Base-by-base conservation (phyloP, 805 yeast species). In the Priceomyces castillae region DNA sequence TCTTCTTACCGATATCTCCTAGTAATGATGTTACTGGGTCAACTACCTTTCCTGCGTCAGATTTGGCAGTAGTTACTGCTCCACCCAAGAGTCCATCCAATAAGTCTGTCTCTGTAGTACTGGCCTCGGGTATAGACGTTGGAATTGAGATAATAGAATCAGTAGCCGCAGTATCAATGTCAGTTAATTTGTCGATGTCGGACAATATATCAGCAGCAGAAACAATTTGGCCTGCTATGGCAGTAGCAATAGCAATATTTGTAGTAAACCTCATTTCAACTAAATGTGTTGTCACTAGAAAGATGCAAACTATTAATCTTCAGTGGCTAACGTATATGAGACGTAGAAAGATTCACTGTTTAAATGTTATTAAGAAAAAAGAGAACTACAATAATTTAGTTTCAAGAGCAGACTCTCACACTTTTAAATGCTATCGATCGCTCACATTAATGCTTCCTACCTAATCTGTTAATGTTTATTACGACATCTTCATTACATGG, bases 391-490 rank as follows among this genome's bases (percentile, higher is more conserved):
- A 18, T 35, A 18, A 12, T 18, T 16, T 3, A 16, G n/a, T 14
- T 37, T 22, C 17, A 25, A 14, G 3, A 23, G 30, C 28, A 30
- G 42, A 33, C 37, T 18, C 20, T 40, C 4, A 46, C 26, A 40
- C 48, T 43, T 28, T 38, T 17, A 30, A 19, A 25, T 37, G 34
- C 30, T 38, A 14, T 18, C 2, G 9, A 46, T 33, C 9, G 34
- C 34, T n/a, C 23, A 18, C 43, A 59, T 50, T 10, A 58, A 28
- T 2, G 44, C 43, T 30, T 46, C 45, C 35, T 47, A 25, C 55
- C 46, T 35, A 65, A 57, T 14, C 53, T 49, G 40, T 46, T 46
- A 25, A 59, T 51, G 11, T 61, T 48, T 3, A 50, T 43, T 19
- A 49, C 40, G 28, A 62, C 39, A 34, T 54, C 46, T 39, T 42